These are phyloP conservation scores for Whalleya microplaca DNA, from an alignment of 2,329 filamentous ascomycete genomes.

Conservation along the genomic window DNA sequence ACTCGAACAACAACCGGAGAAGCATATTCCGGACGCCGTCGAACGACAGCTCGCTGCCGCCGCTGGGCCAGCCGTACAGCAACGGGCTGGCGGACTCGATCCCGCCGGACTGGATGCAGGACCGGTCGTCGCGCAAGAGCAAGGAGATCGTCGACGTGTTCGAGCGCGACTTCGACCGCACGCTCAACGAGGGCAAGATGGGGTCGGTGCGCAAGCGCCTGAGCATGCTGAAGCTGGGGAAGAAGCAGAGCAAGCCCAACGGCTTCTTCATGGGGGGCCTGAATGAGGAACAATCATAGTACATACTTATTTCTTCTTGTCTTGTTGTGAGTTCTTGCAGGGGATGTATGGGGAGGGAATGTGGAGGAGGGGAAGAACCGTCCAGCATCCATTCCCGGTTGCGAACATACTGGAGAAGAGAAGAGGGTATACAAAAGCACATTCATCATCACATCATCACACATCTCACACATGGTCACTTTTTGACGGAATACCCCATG, in stretches of 20 bases:
- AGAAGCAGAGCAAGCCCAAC: slow-evolving; percentile 64
- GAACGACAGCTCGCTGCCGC: slow-evolving; percentile 29
- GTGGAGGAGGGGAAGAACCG: background rate
- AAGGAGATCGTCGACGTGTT: slow-evolving; percentile 35
- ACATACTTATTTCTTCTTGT: background rate
- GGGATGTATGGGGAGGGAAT: too few species aligned
- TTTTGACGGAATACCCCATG: slow-evolving; percentile 15
- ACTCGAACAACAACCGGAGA: too few species aligned
- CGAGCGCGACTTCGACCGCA: slow-evolving; percentile 34
- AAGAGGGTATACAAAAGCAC: background rate
- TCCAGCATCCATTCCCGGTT: background rate
- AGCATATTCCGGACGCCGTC: slow-evolving; percentile 52
- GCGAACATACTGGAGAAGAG: background rate
- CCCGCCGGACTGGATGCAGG: slow-evolving; percentile 26
- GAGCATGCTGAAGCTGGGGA: slow-evolving; percentile 76
- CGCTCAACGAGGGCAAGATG: slow-evolving; percentile 45
- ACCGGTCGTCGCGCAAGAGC: slow-evolving; percentile 34
- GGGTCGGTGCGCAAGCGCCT: slow-evolving; percentile 77
- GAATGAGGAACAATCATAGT: slow-evolving; percentile 51
- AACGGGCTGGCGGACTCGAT: slow-evolving; percentile 28
- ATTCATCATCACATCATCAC: background rate
- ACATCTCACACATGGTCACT: slow-evolving; percentile 2
- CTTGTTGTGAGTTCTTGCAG: background rate
- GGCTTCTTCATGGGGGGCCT: slow-evolving; percentile 56
- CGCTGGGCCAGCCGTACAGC: slow-evolving; percentile 17